Evolutionary conservation across 495 filamentous ascomycete species (phyloP).

Genomic region (Evansstolkia leycettana): DNA sequence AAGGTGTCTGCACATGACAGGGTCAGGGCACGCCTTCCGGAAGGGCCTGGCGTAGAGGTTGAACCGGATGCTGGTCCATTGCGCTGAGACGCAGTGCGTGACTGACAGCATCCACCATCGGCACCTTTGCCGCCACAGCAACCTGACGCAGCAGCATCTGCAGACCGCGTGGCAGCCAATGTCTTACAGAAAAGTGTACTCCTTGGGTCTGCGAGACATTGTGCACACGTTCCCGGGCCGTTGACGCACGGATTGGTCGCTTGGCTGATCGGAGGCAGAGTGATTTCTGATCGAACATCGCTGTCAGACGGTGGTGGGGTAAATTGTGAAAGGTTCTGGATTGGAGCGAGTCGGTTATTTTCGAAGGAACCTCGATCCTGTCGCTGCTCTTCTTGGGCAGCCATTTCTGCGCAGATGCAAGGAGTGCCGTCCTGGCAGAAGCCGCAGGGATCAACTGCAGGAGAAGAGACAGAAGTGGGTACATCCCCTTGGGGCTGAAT

Average conservation of each 20-base stretch:
- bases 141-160: conserved; percentile 30
- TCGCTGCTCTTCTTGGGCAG: conserved; percentile 32
- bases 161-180: conserved; percentile 51
- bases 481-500: conserved; percentile 20
- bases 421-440: conserved; percentile 78
- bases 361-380: conserved; percentile 20
- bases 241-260: conserved; percentile 47
- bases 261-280: conserved; percentile 27
- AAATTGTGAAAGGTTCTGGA: conserved; percentile 40
- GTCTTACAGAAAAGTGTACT: conserved; percentile 80
- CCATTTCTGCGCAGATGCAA: conserved; percentile 72
- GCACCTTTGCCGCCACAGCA: conserved; percentile 40
- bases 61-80: neutral
- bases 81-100: conserved; percentile 12
- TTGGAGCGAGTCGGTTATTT: conserved; percentile 35
- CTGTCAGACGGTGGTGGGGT: conserved; percentile 62
- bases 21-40: conserved; percentile 22
- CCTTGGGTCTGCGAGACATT: conserved; percentile 65
- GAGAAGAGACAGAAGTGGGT: conserved; percentile 21
- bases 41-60: conserved; percentile 2
- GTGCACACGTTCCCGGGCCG: conserved; percentile 68
- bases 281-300: conserved; percentile 39
- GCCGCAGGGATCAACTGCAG: conserved; percentile 58
- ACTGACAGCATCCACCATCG: conserved; percentile 42
- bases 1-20: conserved; percentile 69